Conservation (phyloP, 805 yeast genomes). For the Candida taoyuanica region DNA sequence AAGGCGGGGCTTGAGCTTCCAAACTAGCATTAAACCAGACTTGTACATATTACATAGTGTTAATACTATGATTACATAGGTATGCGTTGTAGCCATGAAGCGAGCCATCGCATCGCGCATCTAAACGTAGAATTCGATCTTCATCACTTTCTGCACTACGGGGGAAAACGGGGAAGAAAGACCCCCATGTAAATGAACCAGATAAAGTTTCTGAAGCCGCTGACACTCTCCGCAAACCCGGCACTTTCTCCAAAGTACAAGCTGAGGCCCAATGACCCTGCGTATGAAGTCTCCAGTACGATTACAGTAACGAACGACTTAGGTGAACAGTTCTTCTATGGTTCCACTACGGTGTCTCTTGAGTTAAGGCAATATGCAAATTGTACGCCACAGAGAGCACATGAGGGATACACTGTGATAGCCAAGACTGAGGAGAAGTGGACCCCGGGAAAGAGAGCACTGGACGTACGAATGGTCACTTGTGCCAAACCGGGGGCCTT, state of each 20-base stretch:
- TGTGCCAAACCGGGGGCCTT: conserved; percentile 8
- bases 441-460: conserved; percentile 22
- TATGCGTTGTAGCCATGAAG: too few relatives aligned
- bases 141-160: too few relatives aligned
- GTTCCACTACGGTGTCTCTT: conserved; percentile 20
- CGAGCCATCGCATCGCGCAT: too few relatives aligned
- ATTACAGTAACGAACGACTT: conserved; percentile 34
- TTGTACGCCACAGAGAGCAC: conserved; percentile 1
- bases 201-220: conserved; percentile 33
- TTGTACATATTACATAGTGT: conserved; percentile 2
- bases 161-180: too few relatives aligned
- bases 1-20: not conserved
- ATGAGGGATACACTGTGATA: conserved; percentile 1
- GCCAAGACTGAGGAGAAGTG: conserved; percentile 8
- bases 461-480: conserved; percentile 7
- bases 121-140: too few relatives aligned
- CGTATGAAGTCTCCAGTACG: conserved; percentile 19
- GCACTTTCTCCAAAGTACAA: conserved; percentile 2
- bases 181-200: too few relatives aligned
- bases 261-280: conserved; percentile 10
- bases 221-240: conserved; percentile 14
- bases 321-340: conserved; percentile 37
- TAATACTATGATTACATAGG: too few relatives aligned
- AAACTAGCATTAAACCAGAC: not conserved
- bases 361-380: conserved; percentile 7